Evolutionary conservation across 495 filamentous ascomycete species (phyloP).

Genomic region (Talaromyces stipitatus): DNA sequence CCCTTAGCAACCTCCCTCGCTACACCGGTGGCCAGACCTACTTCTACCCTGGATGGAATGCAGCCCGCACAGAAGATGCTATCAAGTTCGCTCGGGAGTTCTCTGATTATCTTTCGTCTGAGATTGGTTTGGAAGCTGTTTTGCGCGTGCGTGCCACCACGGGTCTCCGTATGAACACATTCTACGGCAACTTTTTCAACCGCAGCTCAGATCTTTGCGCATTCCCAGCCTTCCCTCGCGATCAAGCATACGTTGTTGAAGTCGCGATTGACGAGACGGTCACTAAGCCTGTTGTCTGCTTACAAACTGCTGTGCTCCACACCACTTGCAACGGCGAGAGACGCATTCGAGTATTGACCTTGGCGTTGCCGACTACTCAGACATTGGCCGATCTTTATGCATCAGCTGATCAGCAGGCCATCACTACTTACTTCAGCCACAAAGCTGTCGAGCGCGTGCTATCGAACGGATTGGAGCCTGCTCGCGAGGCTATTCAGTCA

Average conservation of each 20-base stretch:
- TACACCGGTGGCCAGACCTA: constrained; percentile 98
- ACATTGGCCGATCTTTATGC: constrained; percentile 88
- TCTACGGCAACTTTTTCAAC: constrained; percentile 99
- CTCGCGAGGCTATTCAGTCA: constrained; percentile 78
- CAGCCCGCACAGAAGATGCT: constrained; percentile 83
- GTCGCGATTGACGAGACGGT: constrained; percentile 95
- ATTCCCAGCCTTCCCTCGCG: constrained; percentile 94
- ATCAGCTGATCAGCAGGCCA: constrained; percentile 86
- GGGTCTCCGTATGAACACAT: constrained; percentile 90
- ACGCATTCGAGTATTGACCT: constrained; percentile 87
- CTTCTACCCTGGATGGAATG: constrained; percentile 98
- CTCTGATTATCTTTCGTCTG: constrained; percentile 88
- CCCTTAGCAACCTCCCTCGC: constrained; percentile 84
- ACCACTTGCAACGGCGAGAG: constrained; percentile 97
- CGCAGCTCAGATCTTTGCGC: constrained; percentile 93
- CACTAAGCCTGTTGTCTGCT: constrained; percentile 84
- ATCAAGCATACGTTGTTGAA: constrained; percentile 97
- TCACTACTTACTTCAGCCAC: constrained; percentile 91
- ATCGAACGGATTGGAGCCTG: constrained; percentile 79
- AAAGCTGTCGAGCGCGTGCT: constrained; percentile 92
- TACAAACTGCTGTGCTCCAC: constrained; percentile 95
- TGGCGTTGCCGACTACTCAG: constrained; percentile 86
- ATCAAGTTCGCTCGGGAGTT: constrained; percentile 97
- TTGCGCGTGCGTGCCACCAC: constrained; percentile 93
- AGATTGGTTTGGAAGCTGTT: constrained; percentile 94